Percentiles rank a stretch among this genome's conserved stretches.
phyloP scores from a whole-genome alignment of 176 grass and related monocot genomes.

The Carex cristatella region DNA sequence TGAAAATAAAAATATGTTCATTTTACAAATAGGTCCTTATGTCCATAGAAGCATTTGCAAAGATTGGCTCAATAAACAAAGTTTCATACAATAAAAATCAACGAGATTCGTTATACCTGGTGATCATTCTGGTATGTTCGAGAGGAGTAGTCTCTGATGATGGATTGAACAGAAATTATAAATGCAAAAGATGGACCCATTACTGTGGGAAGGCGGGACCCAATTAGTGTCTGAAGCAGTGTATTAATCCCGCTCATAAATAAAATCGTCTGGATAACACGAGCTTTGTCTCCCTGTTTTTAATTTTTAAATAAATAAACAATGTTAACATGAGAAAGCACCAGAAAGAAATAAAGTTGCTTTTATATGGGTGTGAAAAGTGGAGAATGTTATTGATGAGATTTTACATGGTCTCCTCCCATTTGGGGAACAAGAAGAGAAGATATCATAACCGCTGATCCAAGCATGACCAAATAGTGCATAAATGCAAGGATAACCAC shows the following conservation, averaged over 20 bases:
- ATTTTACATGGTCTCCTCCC: constrained; percentile 67
- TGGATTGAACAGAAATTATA: constrained; percentile 70
- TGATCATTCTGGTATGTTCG: constrained; percentile 38
- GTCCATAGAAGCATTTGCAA: no score
- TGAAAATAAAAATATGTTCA: no score
- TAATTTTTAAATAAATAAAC: constrained; percentile 3
- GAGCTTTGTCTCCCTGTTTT: constrained; percentile 82
- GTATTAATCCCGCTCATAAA: constrained; percentile 99
- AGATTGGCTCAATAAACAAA: not conserved
- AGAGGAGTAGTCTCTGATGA: constrained; percentile 46
- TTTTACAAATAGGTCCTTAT: no score
- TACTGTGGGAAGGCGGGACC: constrained; percentile 78
- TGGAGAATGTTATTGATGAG: constrained; percentile 15
- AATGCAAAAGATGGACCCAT: constrained; percentile 95
- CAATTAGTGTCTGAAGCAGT: constrained; percentile 77
- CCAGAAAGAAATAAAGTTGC: not conserved
- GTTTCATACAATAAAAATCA: not conserved
- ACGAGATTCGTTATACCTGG: constrained; percentile 29
- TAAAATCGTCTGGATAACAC: constrained; percentile 75
- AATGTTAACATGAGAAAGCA: constrained; percentile 6
- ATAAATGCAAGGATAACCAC: constrained; percentile 68
- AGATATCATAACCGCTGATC: constrained; percentile 78
- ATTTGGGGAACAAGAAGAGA: constrained; percentile 77
- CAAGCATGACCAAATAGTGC: constrained; percentile 93
- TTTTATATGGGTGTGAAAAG: constrained; percentile 14